These are phyloP conservation scores for Acanthamoeba royreba DNA, from an alignment of 208 protist species.

Conservation along the genomic window DNA sequence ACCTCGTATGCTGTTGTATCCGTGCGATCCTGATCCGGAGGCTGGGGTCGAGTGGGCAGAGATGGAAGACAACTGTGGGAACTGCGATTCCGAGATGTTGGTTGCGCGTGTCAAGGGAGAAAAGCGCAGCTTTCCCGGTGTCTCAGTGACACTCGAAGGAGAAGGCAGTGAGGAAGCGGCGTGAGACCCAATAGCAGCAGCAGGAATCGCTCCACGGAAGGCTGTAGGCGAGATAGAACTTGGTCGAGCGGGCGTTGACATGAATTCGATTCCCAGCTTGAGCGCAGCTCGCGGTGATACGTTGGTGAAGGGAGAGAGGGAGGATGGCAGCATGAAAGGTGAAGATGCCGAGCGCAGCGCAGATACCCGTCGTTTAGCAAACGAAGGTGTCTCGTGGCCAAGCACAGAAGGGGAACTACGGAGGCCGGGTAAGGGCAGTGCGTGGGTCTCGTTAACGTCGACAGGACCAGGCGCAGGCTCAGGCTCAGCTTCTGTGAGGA, in stretches of 20 bases:
- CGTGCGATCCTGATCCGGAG: neutral
- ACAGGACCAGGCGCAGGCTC: neutral
- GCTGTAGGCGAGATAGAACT: neutral
- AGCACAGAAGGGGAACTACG: neutral
- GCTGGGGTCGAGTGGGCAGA: neutral
- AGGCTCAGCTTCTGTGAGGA: neutral
- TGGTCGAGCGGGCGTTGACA: neutral
- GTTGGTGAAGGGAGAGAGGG: neutral
- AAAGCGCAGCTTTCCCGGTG: neutral
- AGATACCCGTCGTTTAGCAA: neutral
- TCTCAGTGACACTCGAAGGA: no score
- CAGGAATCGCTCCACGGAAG: neutral
- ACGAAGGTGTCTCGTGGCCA: neutral
- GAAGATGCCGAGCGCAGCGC: neutral
- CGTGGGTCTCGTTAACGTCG: neutral
- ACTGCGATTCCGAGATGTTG: neutral
- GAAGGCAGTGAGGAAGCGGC: neutral
- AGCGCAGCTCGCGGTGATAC: neutral
- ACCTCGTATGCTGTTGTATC: neutral
- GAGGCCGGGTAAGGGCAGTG: neutral
- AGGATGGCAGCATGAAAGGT: neutral
- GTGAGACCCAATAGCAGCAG: neutral
- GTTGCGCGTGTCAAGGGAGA: neutral
- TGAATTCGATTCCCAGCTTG: neutral
- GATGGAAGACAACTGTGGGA: neutral